These are phyloP conservation scores for Tinospora cordifolia DNA, from an alignment of 164 flowering plant genomes.

Conservation along the genomic window DNA sequence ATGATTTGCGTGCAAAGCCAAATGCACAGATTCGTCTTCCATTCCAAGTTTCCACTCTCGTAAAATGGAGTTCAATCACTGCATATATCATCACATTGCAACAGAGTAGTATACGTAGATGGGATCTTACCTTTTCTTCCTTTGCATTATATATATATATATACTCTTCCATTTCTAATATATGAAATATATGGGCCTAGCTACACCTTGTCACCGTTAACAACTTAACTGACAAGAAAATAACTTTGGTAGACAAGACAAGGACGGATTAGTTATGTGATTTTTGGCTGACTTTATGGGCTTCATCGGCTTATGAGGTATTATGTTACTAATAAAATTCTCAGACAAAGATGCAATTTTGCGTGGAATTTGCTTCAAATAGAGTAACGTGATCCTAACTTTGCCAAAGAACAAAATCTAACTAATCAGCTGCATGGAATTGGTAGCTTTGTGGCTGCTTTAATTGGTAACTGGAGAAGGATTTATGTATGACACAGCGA, in stretches of 20 bases:
- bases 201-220: neutral
- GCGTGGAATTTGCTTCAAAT: neutral
- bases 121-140: no score
- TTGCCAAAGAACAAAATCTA: neutral
- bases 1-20: conserved; percentile 16
- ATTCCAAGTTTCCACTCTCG: neutral
- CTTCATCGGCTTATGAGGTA: neutral
- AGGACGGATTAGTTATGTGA: neutral
- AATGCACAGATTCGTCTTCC: conserved; percentile 9
- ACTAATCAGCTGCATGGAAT: neutral
- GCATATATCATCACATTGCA: neutral
- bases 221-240: neutral
- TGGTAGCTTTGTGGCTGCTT: no score
- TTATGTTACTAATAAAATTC: neutral
- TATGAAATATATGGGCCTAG: neutral
- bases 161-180: neutral
- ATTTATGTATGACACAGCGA: no score
- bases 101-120: no score
- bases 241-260: neutral
- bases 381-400: neutral
- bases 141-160: no score
- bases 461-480: no score
- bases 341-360: neutral
- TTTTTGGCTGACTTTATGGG: neutral
- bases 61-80: neutral